These are phyloP conservation scores for Rossbeevera mucosa DNA, from an alignment of 768 basidiomycete genomes.

Conservation along the genomic window DNA sequence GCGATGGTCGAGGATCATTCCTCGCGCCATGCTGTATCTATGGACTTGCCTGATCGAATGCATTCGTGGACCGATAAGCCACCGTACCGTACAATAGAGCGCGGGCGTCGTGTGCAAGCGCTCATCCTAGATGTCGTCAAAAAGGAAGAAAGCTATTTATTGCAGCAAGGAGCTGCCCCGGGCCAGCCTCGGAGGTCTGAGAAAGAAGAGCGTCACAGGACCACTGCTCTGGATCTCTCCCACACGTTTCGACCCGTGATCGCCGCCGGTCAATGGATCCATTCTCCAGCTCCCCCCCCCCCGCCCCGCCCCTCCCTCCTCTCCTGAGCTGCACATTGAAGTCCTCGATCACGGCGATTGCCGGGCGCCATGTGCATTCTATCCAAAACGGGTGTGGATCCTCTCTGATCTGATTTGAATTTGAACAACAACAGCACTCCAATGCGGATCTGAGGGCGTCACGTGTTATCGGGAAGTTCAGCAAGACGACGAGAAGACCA, in stretches of 20 bases:
- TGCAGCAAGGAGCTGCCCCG: not conserved
- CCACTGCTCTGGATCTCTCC: too few species aligned
- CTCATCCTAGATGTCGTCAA: not conserved
- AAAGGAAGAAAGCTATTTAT: not conserved
- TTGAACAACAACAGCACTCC: too few species aligned
- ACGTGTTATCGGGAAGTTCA: too few species aligned
- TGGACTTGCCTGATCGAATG: not conserved
- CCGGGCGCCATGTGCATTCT: not conserved
- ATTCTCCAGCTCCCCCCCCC: not conserved
- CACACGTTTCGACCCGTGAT: too few species aligned
- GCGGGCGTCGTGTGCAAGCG: not conserved
- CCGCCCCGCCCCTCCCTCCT: too few species aligned
- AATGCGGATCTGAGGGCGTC: too few species aligned
- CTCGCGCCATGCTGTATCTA: too few species aligned
- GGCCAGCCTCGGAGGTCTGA: not conserved
- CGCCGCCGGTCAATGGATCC: not conserved
- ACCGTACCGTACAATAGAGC: not conserved
- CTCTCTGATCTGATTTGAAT: too few species aligned
- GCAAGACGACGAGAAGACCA: too few species aligned
- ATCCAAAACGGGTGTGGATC: not conserved
- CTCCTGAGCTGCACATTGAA: not conserved
- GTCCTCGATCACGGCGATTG: not conserved
- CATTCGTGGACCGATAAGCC: not conserved
- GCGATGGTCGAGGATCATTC: too few species aligned
- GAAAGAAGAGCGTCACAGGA: not conserved